These are phyloP conservation scores for Candida koratica DNA, from an alignment of 805 yeast genomes.

Conservation along the genomic window DNA sequence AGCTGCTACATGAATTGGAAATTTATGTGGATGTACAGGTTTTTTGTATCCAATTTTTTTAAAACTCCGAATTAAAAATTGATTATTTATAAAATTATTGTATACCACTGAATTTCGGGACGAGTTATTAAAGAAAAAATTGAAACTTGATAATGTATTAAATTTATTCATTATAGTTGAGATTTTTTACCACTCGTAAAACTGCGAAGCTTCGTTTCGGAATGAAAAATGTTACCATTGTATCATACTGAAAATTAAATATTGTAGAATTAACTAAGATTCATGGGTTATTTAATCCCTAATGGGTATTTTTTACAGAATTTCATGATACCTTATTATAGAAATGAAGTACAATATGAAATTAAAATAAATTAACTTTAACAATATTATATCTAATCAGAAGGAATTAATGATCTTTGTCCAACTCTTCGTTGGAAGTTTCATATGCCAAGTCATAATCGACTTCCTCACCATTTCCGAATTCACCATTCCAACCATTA, in stretches of 20 bases:
- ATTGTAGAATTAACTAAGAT: too few relatives aligned
- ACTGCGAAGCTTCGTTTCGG: too few relatives aligned
- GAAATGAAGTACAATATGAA: too few relatives aligned
- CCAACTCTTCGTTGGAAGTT: conserved; percentile 4
- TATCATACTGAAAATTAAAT: too few relatives aligned
- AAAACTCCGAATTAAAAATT: conserved; percentile 16
- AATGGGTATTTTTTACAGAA: too few relatives aligned
- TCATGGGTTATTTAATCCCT: too few relatives aligned
- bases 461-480: conserved; percentile 31
- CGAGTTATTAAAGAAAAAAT: conserved; percentile 36
- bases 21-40: conserved; percentile 9
- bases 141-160: conserved; percentile 25
- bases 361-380: background rate
- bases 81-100: conserved; percentile 35
- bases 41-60: conserved; percentile 9
- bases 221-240: too few relatives aligned
- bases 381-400: background rate
- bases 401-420: too few relatives aligned
- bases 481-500: conserved; percentile 56
- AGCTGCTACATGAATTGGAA: conserved; percentile 12
- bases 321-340: too few relatives aligned
- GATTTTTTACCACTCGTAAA: conserved; percentile 3
- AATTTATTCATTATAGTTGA: conserved; percentile 16
- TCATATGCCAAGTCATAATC: conserved; percentile 18
- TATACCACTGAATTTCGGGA: conserved; percentile 25